Conservation (phyloP, 352 stramenopile species). For the Blastocystis sp. region DNA sequence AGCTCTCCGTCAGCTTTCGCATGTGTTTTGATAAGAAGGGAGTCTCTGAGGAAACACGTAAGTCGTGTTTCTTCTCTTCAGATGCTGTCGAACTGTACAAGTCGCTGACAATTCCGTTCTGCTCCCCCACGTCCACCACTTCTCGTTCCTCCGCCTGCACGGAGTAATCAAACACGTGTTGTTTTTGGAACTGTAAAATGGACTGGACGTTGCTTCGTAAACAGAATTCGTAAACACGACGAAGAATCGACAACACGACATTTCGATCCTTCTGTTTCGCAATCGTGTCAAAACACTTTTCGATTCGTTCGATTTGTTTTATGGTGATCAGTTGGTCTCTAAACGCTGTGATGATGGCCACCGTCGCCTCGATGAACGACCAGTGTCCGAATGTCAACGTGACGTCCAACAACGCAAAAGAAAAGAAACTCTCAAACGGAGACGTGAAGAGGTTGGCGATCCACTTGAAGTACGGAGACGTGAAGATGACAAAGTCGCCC, state of each 20-base stretch:
- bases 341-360: not conserved
- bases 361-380: not conserved
- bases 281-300: not conserved
- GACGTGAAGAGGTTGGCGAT: slow-evolving; percentile 2
- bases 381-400: not conserved
- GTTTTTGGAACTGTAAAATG: not conserved
- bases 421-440: not conserved
- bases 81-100: not conserved
- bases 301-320: not conserved
- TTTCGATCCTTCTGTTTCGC: not conserved
- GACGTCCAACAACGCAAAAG: not conserved
- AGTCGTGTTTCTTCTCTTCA: not conserved
- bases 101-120: slow-evolving; percentile 23
- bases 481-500: slow-evolving; percentile 1
- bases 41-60: not conserved
- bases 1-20: not conserved
- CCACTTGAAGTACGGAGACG: slow-evolving; percentile 7
- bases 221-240: not conserved
- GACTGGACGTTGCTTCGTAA: not conserved
- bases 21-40: not conserved
- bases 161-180: not conserved
- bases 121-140: not conserved
- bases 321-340: not conserved
- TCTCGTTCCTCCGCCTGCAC: not conserved
- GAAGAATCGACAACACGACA: not conserved